Evolutionary conservation across 768 basidiomycete genomes (phyloP), one percentile per base, ranked within the genome.

Genomic region (Amylocystis lapponica): DNA sequence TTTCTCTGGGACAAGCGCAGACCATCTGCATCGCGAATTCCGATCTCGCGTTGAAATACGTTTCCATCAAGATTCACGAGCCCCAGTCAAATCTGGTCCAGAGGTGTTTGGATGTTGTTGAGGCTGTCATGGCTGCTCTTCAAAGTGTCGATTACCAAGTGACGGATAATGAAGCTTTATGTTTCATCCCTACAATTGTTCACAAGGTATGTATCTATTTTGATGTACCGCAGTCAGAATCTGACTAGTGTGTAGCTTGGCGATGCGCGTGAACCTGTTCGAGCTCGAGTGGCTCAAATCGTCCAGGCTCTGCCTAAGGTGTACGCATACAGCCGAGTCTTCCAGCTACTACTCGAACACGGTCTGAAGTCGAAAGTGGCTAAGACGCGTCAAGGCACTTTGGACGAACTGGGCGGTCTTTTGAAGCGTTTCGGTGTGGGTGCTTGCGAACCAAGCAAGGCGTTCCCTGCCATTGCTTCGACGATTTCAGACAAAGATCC

Each of bases 11-110:
- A 10, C 72, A 76, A 37, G 60, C 82, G 16, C 77, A 76, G 57
- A 74, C 72, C 27, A 66, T 85, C 17, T 82, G 89, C 45, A 56
- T 95, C 33, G 86, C 90, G 21, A 97, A 92, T 57, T 80, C 90
- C 35, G 96, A 99, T 62, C 71, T 98, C 26, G 79, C 86, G 2
- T 68, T 98, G 58, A 98, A 98, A 71, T 99, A 98, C 53, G 78
- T 84, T 22, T 95, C 93, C 2, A 79, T 97, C 56, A 87, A 88
- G 53, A 75, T 83, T 19, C 85, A 95, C 49, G 87, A 94, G 61
- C 84, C 92, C 30, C 92, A 94, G 55, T 87, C 94, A 6, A 95
- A 91, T 57, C 69, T 96, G 19, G 74, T 84, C 3, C 79, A 86
- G 37, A 89, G 87, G 61, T 94, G 92, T 56, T 63, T 99, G 53